These are phyloP conservation scores for Papiliotrema nemorosa DNA, from an alignment of 1,284 basidiomycete genomes.

Conservation along the genomic window DNA sequence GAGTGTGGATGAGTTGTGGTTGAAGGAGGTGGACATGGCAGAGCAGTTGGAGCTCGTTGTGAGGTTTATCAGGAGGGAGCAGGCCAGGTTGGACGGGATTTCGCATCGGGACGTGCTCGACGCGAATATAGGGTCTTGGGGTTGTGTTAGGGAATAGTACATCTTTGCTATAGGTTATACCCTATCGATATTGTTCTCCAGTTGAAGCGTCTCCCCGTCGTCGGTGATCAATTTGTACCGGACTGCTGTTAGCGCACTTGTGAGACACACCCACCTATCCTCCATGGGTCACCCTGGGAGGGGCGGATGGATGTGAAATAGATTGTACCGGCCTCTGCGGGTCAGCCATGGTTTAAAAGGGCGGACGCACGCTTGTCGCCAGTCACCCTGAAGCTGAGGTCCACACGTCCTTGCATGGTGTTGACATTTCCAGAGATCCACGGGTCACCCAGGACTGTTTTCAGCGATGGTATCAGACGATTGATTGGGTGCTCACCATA, in stretches of 20 bases:
- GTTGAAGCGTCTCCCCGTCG: constrained; percentile 36
- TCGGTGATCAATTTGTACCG: constrained; percentile 50
- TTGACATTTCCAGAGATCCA: constrained; percentile 49
- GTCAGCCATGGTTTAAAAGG: constrained; percentile 7
- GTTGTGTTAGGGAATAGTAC: constrained; percentile 24
- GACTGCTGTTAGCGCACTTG: constrained; percentile 24
- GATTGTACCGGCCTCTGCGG: constrained; percentile 41
- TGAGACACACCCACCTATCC: constrained; percentile 39
- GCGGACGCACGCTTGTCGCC: constrained; percentile 29
- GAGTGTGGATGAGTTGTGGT: constrained; percentile 45
- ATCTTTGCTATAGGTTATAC: neutral
- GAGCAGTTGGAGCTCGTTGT: constrained; percentile 72
- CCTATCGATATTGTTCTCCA: constrained; percentile 28
- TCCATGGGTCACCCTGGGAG: constrained; percentile 41
- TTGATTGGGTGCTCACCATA: constrained; percentile 35
- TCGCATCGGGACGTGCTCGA: constrained; percentile 65
- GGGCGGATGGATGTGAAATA: constrained; percentile 50
- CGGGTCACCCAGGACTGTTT: constrained; percentile 42
- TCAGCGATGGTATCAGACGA: neutral
- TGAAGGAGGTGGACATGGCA: constrained; percentile 67
- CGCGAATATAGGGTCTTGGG: constrained; percentile 49
- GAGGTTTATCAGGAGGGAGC: constrained; percentile 73
- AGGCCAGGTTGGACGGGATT: constrained; percentile 66
- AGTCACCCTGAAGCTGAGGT: constrained; percentile 45
- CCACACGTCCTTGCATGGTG: constrained; percentile 49